Evolutionary conservation across 1,284 basidiomycete genomes (phyloP).

Genomic region (Ceratorhiza oryzae-sativae): DNA sequence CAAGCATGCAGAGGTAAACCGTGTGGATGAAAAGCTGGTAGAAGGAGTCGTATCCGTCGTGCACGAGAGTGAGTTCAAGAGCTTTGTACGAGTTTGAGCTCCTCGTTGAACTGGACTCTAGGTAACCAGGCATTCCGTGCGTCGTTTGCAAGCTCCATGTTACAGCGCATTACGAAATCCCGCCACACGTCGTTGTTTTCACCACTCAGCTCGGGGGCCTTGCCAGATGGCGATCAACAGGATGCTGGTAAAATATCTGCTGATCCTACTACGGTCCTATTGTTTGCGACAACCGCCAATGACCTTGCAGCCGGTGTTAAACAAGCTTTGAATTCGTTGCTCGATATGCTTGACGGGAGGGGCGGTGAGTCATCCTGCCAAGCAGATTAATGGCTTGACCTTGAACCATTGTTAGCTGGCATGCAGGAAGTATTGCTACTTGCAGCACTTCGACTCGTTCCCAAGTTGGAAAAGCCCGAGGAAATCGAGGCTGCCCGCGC

Average conservation of each 20-base stretch:
- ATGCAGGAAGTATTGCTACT: conserved; percentile 33
- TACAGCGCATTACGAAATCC: not conserved
- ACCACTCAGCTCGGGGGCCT: not conserved
- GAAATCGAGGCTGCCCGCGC: not conserved
- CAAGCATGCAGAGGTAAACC: not conserved
- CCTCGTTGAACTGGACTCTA: not conserved
- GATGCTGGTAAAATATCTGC: not conserved
- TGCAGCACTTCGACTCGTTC: conserved; percentile 18
- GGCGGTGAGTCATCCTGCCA: conserved; percentile 10
- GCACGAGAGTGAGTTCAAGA: conserved; percentile 8
- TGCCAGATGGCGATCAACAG: not conserved
- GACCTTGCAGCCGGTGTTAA: not conserved
- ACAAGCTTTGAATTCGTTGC: conserved; percentile 1
- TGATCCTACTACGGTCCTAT: conserved; percentile 6
- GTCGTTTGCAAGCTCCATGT: conserved; percentile 3
- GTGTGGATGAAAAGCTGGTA: conserved; percentile 22
- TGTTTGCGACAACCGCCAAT: conserved; percentile 24
- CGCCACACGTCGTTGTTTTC: not conserved
- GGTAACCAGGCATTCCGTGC: conserved; percentile 21
- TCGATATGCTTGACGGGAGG: conserved; percentile 6
- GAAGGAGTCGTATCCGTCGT: conserved; percentile 11
- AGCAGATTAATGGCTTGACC: not conserved
- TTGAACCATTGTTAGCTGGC: not conserved
- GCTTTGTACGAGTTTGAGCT: not conserved
- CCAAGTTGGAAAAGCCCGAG: not conserved